These are phyloP conservation scores for Solanum pennellii DNA, from an alignment of 257 asterid genomes.

Conservation along the genomic window DNA sequence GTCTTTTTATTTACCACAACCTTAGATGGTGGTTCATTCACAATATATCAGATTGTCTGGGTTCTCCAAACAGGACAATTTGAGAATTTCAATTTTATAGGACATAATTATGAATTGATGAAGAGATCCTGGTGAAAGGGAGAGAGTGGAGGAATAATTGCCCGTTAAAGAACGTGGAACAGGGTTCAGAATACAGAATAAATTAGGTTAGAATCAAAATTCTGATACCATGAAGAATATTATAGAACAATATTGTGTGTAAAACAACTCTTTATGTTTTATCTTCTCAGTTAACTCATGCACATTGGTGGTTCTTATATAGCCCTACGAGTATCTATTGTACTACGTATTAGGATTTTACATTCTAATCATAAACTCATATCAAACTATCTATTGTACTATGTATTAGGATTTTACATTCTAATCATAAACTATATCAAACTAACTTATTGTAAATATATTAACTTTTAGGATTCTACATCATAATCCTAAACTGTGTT, in stretches of 20 bases:
- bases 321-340: neutral
- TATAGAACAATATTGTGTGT: neutral
- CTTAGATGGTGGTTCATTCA: neutral
- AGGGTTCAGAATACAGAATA: neutral
- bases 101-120: neutral
- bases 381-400: neutral
- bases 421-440: neutral
- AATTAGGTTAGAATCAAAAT: neutral
- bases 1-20: neutral
- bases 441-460: too few relatives aligned
- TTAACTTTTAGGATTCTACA: neutral
- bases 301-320: neutral
- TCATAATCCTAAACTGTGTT: neutral
- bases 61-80: neutral
- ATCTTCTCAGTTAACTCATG: neutral
- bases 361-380: neutral
- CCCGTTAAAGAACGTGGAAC: neutral
- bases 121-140: neutral
- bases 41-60: neutral
- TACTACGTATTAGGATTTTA: neutral
- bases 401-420: neutral
- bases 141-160: neutral
- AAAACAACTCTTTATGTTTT: neutral
- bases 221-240: neutral
- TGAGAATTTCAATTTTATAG: neutral